Base-by-base conservation (phyloP, 75 land plant genomes). In the Cupressus sempervirens region DNA sequence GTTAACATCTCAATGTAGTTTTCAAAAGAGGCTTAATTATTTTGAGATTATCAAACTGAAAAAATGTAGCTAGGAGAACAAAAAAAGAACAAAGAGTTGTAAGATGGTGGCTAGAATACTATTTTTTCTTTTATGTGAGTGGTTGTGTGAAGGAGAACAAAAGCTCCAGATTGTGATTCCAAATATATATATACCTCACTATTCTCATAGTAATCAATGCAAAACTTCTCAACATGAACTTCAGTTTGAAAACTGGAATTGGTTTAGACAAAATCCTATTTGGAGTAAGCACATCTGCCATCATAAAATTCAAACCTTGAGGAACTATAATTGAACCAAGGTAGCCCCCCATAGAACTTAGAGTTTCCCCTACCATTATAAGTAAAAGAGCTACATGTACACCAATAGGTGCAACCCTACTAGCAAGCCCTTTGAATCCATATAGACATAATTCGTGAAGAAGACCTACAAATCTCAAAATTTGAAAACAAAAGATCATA, bases 351-450 rank as follows among this genome's bases (percentile, higher is more conserved):
- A n/a, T n/a, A 50, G 99, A 98, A 89, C 95, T 98, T 14, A 93
- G 84, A 12, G 96, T 94, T 67, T 88, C 99, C 83, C 99, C 99
- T 82, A 87, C 96, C 99, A 98, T 98, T 68, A 98, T 93, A 81
- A 96, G 86, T 50, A 98, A 85, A 88, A 98, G 92, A 32, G 99
- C 98, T 56, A 92, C 88, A 88, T 98, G 99, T 8, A 97, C 99
- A 58, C 99, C 99, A 83, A 97, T 97, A 12, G 99, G 98, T 34
- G 99, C 99, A 84, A 96, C 89, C 15, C 99, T 86, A 76, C 99
- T 96, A 76, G 96, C 98, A 85, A 97, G 85, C 3, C 99, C 99
- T 80, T 90, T 96, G 86, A 96, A 97, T 12, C 96, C 99, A 90
- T 97, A 97, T 79, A 97, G 89, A 40, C 89, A 88, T 46, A 93